phyloP scores from a whole-genome alignment of 176 grass and related monocot species.

The Avena insularis region DNA sequence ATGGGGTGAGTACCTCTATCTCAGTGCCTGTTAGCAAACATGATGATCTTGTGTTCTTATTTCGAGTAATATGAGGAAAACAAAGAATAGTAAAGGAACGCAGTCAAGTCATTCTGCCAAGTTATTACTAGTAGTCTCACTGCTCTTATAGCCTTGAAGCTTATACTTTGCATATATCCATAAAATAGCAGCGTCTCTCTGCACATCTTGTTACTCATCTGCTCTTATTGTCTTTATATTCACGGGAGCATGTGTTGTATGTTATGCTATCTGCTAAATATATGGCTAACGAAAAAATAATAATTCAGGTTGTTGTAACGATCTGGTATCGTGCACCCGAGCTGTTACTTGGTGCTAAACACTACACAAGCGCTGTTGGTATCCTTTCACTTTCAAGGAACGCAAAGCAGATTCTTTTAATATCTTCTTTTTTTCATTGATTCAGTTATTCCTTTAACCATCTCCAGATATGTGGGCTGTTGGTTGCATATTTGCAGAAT shows the following conservation, averaged over 20 bases:
- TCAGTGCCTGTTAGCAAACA: background rate
- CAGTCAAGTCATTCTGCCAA: conserved; percentile 19
- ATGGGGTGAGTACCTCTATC: conserved; percentile 64
- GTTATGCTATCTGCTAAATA: background rate
- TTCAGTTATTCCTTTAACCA: conserved; percentile 51
- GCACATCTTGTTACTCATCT: background rate
- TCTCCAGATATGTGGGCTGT: conserved; percentile 99
- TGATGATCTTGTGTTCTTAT: conserved; percentile 1
- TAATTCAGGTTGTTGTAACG: conserved; percentile 90
- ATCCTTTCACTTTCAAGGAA: conserved; percentile 55
- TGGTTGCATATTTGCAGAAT: conserved; percentile 99
- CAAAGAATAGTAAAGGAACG: conserved; percentile 32
- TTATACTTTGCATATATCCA: conserved; percentile 7
- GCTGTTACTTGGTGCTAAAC: conserved; percentile 92
- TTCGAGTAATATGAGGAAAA: conserved; percentile 25
- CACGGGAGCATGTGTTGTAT: conserved; percentile 15
- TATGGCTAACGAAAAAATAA: conserved; percentile 32
- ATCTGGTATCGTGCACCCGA: conserved; percentile 99
- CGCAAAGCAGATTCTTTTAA: conserved; percentile 20
- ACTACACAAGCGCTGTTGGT: conserved; percentile 99
- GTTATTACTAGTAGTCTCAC: background rate
- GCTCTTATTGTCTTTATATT: conserved; percentile 16
- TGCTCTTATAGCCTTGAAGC: conserved; percentile 22
- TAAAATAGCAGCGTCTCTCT: background rate
- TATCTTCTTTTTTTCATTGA: conserved; percentile 12